Conservation (phyloP, 176 grass and related monocot genomes). For the Typha latifolia region DNA sequence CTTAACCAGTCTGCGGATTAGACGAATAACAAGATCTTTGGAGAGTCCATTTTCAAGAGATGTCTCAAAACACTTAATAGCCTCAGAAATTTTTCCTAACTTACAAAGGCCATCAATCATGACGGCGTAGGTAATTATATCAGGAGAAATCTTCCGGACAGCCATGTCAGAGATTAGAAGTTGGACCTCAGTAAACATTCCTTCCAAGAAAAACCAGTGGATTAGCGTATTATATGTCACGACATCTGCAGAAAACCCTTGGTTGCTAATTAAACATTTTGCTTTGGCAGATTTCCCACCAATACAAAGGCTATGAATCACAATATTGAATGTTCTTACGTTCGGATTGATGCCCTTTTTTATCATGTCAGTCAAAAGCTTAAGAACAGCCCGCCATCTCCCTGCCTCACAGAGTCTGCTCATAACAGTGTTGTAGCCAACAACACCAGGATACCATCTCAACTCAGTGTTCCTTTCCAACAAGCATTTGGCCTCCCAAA, state of each 20-base stretch:
- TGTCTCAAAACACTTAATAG: constrained; percentile 28
- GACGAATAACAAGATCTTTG: constrained; percentile 32
- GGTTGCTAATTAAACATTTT: constrained; percentile 28
- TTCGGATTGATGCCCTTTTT: constrained; percentile 60
- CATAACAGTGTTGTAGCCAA: constrained; percentile 75
- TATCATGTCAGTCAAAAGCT: constrained; percentile 56
- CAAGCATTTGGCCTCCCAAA: constrained; percentile 47
- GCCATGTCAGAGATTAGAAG: constrained; percentile 34
- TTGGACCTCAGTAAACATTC: constrained; percentile 21
- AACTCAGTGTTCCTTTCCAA: constrained; percentile 34
- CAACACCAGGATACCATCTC: constrained; percentile 31
- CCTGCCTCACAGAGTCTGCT: constrained; percentile 41
- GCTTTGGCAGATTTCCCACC: constrained; percentile 29
- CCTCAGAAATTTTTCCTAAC: constrained; percentile 34
- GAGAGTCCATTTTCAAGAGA: constrained; percentile 42
- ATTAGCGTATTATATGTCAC: constrained; percentile 88
- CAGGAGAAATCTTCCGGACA: constrained; percentile 25
- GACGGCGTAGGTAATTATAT: constrained; percentile 59
- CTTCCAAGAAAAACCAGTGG: constrained; percentile 42
- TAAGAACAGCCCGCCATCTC: constrained; percentile 38
- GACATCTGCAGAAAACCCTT: constrained; percentile 43
- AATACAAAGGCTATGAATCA: constrained; percentile 58
- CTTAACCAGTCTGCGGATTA: constrained; percentile 48
- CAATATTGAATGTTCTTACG: constrained; percentile 59
- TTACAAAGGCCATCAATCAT: constrained; percentile 48